phyloP scores from a whole-genome alignment of 2,329 filamentous ascomycete genomes.

The Paecilomyces sp. region DNA sequence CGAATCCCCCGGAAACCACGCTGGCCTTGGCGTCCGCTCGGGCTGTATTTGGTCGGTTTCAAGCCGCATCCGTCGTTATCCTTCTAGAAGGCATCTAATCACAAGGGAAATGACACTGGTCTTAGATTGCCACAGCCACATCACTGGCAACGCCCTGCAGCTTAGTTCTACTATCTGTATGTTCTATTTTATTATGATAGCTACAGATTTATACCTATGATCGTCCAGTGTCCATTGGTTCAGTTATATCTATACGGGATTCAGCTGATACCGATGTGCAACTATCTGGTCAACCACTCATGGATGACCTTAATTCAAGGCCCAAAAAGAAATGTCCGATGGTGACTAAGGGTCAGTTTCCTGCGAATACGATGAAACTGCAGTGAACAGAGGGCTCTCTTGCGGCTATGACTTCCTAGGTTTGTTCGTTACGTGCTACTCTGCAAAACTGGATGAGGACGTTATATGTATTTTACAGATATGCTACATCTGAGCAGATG shows the following conservation, averaged over 20 bases:
- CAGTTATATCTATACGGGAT: neutral
- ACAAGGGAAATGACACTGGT: neutral
- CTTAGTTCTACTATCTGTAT: neutral
- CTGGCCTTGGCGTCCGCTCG: neutral
- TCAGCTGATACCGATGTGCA: neutral
- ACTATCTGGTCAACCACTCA: neutral
- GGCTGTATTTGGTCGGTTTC: neutral
- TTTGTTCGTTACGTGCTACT: neutral
- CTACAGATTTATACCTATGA: neutral
- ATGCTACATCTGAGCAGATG: too few relatives aligned
- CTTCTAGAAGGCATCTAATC: neutral
- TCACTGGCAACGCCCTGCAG: neutral
- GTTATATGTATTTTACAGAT: neutral
- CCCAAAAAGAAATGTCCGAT: slow-evolving; percentile 53
- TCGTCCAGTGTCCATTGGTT: neutral
- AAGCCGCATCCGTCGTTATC: neutral
- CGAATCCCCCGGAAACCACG: neutral
- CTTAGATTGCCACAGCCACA: neutral
- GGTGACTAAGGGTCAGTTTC: slow-evolving; percentile 56
- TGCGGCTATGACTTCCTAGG: neutral
- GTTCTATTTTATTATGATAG: neutral
- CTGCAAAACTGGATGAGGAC: neutral
- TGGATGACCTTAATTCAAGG: slow-evolving; percentile 50
- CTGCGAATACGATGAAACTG: slow-evolving; percentile 52
- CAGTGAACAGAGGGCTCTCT: slow-evolving; percentile 33